These are phyloP conservation scores for Nothophaeocryptopus gaeumannii DNA, from an alignment of 2,329 filamentous ascomycete species.

Conservation along the genomic window DNA sequence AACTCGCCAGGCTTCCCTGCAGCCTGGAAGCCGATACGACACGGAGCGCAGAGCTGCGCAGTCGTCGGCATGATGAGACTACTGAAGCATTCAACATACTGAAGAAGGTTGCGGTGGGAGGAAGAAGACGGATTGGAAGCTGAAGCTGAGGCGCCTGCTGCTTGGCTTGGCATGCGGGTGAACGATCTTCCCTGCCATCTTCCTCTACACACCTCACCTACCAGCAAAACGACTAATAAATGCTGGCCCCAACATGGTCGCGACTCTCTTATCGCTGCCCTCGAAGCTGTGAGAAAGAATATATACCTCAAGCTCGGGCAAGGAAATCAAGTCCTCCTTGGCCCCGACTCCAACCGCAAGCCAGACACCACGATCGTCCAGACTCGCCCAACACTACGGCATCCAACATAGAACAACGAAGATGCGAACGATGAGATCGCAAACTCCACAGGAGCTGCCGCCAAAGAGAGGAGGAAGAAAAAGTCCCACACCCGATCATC, in stretches of 20 bases:
- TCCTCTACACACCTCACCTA: too few relatives aligned
- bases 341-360: too few relatives aligned
- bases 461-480: conserved; percentile 1
- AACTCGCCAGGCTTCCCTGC: too few relatives aligned
- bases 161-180: too few relatives aligned
- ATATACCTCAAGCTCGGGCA: conserved; percentile 9
- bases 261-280: conserved; percentile 8
- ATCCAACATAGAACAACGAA: background rate
- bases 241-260: background rate
- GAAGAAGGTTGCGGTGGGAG: too few relatives aligned
- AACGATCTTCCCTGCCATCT: too few relatives aligned
- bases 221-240: background rate
- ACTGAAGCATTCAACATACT: background rate
- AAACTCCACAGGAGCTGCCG: background rate
- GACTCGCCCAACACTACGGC: background rate
- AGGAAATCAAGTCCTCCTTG: background rate
- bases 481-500: background rate
- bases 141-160: too few relatives aligned
- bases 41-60: background rate
- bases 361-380: background rate
- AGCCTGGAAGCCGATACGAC: too few relatives aligned
- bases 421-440: background rate
- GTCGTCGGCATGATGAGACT: background rate
- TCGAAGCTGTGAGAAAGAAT: conserved; percentile 15
- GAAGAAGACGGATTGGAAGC: too few relatives aligned